These are phyloP conservation scores for Pseudogymnoascus sp. DNA, from an alignment of 2,329 filamentous ascomycete genomes.

Conservation along the genomic window DNA sequence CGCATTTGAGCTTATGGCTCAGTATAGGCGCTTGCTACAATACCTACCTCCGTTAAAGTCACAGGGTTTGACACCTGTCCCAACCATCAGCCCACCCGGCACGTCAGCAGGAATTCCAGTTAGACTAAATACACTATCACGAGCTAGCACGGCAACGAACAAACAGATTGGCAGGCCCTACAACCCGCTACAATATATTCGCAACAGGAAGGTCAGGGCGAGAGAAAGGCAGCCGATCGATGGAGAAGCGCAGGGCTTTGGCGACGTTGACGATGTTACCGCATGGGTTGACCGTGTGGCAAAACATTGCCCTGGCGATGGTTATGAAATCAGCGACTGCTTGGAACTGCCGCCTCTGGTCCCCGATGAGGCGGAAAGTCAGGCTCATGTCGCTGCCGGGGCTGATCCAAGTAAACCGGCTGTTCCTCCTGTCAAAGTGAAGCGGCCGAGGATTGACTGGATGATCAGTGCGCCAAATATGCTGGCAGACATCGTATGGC, in stretches of 20 bases:
- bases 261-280: constrained; percentile 63
- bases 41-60: constrained; percentile 67
- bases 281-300: constrained; percentile 68
- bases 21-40: constrained; percentile 76
- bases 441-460: constrained; percentile 79
- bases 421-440: constrained; percentile 47
- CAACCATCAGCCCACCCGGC: constrained; percentile 35
- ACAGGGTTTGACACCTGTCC: constrained; percentile 21
- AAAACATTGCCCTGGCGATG: constrained; percentile 18
- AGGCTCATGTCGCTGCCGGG: constrained; percentile 18
- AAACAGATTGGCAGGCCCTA: constrained; percentile 61
- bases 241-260: constrained; percentile 69
- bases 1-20: constrained; percentile 76
- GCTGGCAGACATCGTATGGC: constrained; percentile 84
- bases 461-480: constrained; percentile 75
- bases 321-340: constrained; percentile 28
- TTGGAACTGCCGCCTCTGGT: constrained; percentile 38
- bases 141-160: constrained; percentile 32
- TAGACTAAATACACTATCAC: constrained; percentile 29
- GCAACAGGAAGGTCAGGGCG: constrained; percentile 79
- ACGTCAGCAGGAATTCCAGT: constrained; percentile 33
- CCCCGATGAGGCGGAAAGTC: not conserved
- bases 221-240: constrained; percentile 71
- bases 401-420: constrained; percentile 14
- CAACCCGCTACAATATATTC: constrained; percentile 87